A percentile compares a stretch with the other conserved stretches of the same genome.
Evolutionary conservation across 2,329 filamentous ascomycete genomes (phyloP).

Genomic region (Purpureocillium lavendulum): DNA sequence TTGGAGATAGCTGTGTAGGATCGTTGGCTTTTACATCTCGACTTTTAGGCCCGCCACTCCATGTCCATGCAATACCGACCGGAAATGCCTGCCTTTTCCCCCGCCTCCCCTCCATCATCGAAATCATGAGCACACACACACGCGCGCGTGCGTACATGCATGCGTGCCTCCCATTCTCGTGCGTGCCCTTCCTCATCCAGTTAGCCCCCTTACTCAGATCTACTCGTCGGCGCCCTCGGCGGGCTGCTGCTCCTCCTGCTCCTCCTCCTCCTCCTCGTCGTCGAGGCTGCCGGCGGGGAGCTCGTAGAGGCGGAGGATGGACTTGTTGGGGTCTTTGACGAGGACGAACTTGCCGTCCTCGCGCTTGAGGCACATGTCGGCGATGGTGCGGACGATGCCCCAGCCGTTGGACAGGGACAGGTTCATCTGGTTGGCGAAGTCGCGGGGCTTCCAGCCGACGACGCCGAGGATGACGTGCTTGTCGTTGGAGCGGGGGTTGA

Average conservation of each 20-base stretch:
- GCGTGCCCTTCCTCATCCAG: too few relatives aligned
- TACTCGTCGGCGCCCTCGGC: slow-evolving; percentile 21
- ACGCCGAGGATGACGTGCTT: slow-evolving; percentile 94
- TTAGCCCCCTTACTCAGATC: slow-evolving; percentile 2
- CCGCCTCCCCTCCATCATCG: background rate
- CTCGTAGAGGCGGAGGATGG: slow-evolving; percentile 85
- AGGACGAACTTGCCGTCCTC: slow-evolving; percentile 75
- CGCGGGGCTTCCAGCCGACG: slow-evolving; percentile 93
- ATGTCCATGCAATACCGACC: too few relatives aligned
- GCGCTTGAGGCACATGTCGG: slow-evolving; percentile 80
- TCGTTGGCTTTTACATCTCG: too few relatives aligned
- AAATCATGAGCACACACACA: too few relatives aligned
- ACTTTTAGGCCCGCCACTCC: too few relatives aligned
- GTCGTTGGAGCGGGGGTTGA: slow-evolving; percentile 85
- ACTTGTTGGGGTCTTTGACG: slow-evolving; percentile 93
- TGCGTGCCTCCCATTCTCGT: too few relatives aligned
- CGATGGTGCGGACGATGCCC: slow-evolving; percentile 97
- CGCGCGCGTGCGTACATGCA: too few relatives aligned
- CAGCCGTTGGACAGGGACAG: slow-evolving; percentile 93
- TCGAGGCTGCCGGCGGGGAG: slow-evolving; percentile 85
- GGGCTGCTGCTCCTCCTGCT: slow-evolving; percentile 40
- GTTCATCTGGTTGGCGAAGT: slow-evolving; percentile 98
- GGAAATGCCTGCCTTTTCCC: background rate
- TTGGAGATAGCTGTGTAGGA: too few relatives aligned
- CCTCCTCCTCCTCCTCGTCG: slow-evolving; percentile 71